A percentile compares a stretch with the other conserved stretches of the same genome.
phyloP scores from a whole-genome alignment of 1,284 basidiomycete species.

The Leccinum angustisporum region DNA sequence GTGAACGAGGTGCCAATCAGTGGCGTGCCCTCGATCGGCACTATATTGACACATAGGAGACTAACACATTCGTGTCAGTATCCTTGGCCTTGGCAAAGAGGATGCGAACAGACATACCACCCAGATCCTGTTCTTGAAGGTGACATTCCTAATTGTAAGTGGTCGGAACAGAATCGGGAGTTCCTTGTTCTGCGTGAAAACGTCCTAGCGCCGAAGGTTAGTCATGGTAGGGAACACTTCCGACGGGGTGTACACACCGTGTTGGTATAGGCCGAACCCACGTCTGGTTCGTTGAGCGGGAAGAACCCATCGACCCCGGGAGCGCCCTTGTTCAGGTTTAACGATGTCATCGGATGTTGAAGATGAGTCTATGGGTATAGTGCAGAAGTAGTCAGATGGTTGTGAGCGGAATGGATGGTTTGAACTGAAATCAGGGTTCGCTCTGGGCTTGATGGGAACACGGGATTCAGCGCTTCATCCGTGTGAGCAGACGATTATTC shows the following conservation, averaged over 20 bases:
- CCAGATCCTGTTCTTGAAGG: slow-evolving; percentile 74
- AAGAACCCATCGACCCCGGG: slow-evolving; percentile 53
- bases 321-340: slow-evolving; percentile 47
- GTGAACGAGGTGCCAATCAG: slow-evolving; percentile 82
- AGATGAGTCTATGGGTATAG: background rate
- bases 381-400: background rate
- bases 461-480: background rate
- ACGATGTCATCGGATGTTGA: background rate
- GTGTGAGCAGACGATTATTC: background rate
- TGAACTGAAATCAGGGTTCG: background rate
- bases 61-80: slow-evolving; percentile 31
- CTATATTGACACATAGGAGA: slow-evolving; percentile 84
- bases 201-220: slow-evolving; percentile 32
- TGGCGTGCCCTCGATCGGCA: slow-evolving; percentile 66
- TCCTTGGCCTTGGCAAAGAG: background rate
- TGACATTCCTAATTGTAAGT: slow-evolving; percentile 58
- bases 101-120: slow-evolving; percentile 39
- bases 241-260: slow-evolving; percentile 28
- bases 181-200: slow-evolving; percentile 43
- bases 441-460: background rate
- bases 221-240: background rate
- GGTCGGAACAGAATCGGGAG: slow-evolving; percentile 68
- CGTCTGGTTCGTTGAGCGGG: slow-evolving; percentile 60
- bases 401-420: background rate
- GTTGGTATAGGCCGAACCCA: slow-evolving; percentile 49